These are phyloP conservation scores for Ceratocystis destructans DNA, from an alignment of 2,329 filamentous ascomycete species.

Conservation along the genomic window DNA sequence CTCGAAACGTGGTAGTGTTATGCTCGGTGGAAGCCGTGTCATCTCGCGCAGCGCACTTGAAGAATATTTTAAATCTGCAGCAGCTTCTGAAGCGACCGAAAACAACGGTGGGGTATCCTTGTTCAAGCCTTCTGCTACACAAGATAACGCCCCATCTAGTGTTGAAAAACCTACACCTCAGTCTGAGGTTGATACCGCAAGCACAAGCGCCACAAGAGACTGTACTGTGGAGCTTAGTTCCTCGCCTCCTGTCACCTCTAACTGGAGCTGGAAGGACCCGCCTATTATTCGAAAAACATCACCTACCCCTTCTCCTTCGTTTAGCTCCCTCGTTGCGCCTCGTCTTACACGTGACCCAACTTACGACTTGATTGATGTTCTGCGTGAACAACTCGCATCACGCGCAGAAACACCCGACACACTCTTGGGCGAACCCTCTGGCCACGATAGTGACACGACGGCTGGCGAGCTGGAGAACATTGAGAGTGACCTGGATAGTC, in stretches of 20 bases:
- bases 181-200: background rate
- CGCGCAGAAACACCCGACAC: conserved; percentile 1
- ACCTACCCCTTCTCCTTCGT: conserved; percentile 17
- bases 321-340: conserved; percentile 10
- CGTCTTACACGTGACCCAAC: conserved; percentile 10
- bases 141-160: background rate
- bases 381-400: conserved; percentile 2
- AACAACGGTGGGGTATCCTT: background rate
- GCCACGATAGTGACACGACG: background rate
- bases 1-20: conserved; percentile 50
- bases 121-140: background rate
- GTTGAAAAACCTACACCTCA: background rate
- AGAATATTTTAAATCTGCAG: conserved; percentile 9
- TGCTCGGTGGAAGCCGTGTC: conserved; percentile 24
- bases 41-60: conserved; percentile 16
- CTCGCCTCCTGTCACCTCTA: background rate
- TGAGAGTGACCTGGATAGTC: background rate
- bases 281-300: conserved; percentile 15
- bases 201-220: background rate
- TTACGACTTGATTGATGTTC: conserved; percentile 14
- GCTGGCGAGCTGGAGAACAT: background rate
- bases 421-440: background rate
- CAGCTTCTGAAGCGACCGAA: background rate
- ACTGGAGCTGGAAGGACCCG: conserved; percentile 8
- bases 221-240: background rate